These are phyloP conservation scores for Diophrys sp. DNA, from an alignment of 73 alveolate species.

Conservation along the genomic window DNA sequence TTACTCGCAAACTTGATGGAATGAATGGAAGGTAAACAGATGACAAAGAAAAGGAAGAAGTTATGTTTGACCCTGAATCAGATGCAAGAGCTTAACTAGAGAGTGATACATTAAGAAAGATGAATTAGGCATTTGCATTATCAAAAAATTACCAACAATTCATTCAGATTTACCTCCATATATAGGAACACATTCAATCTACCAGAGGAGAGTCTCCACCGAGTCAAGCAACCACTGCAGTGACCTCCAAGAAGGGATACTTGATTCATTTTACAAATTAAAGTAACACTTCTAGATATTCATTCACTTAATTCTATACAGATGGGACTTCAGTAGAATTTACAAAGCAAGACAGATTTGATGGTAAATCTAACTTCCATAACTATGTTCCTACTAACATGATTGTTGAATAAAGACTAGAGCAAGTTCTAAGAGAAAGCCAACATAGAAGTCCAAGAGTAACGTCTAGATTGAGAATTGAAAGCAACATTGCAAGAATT, in stretches of 20 bases:
- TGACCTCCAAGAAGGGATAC: background rate
- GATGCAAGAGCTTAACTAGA: background rate
- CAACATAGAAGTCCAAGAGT: conserved; percentile 15
- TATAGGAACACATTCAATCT: background rate
- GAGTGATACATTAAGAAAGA: background rate
- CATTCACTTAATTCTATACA: background rate
- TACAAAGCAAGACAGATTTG: no score
- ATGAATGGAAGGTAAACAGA: background rate
- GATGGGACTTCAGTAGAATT: background rate
- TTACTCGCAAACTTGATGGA: conserved; percentile 3
- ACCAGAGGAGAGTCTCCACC: background rate
- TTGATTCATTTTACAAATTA: background rate
- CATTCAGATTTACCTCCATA: conserved; percentile 11
- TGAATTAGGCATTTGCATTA: background rate
- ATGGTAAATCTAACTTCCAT: conserved; percentile 31
- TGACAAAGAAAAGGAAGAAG: background rate
- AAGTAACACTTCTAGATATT: background rate
- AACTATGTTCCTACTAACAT: conserved; percentile 26
- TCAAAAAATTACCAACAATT: background rate
- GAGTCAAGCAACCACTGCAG: background rate
- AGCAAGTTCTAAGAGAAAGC: conserved; percentile 16
- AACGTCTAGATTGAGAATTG: conserved; percentile 39
- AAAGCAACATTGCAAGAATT: conserved; percentile 24
- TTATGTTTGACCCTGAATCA: conserved; percentile 2
- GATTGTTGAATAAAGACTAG: conserved; percentile 28